Evolutionary conservation across 306 rosid genomes (phyloP).

Genomic region (Ziziphus jujuba): DNA sequence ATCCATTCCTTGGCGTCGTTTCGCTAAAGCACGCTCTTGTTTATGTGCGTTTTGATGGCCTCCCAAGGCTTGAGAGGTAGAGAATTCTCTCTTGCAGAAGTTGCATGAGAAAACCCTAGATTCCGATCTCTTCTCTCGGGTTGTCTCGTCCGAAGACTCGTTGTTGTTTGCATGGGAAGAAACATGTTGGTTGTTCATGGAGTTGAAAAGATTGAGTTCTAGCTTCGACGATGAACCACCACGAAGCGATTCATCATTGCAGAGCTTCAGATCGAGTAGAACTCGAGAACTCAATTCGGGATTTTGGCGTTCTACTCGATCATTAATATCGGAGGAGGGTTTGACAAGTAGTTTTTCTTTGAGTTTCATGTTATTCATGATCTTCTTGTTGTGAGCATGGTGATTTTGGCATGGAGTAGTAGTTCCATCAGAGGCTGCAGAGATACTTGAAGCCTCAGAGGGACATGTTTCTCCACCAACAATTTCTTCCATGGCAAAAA

Average conservation of each 20-base stretch:
- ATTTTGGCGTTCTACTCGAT: constrained; percentile 3
- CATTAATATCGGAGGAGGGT: too few species aligned
- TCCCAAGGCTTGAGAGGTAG: constrained; percentile 78
- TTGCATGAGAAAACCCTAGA: constrained; percentile 55
- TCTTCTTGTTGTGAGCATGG: neutral
- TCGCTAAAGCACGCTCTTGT: constrained; percentile 67
- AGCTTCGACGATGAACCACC: neutral
- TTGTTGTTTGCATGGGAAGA: neutral
- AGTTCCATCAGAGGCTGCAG: constrained; percentile 31
- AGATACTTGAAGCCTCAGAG: constrained; percentile 47
- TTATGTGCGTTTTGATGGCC: constrained; percentile 90
- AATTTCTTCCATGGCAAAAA: constrained; percentile 32
- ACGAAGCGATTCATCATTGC: constrained; percentile 12
- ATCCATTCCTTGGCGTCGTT: constrained; percentile 53
- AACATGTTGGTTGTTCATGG: constrained; percentile 1
- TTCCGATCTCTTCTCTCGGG: neutral
- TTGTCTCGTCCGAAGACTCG: constrained; percentile 8
- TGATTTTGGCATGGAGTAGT: neutral
- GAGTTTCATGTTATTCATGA: constrained; percentile 20
- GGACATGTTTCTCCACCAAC: constrained; percentile 4
- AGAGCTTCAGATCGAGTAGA: constrained; percentile 39
- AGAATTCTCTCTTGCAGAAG: constrained; percentile 68
- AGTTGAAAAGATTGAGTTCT: constrained; percentile 36
- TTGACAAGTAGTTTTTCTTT: constrained; percentile 12
- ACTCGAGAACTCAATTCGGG: constrained; percentile 22